Evolutionary conservation across 192 early-diverging fungal species (phyloP).

Genomic region (Obelidium mucronatum): DNA sequence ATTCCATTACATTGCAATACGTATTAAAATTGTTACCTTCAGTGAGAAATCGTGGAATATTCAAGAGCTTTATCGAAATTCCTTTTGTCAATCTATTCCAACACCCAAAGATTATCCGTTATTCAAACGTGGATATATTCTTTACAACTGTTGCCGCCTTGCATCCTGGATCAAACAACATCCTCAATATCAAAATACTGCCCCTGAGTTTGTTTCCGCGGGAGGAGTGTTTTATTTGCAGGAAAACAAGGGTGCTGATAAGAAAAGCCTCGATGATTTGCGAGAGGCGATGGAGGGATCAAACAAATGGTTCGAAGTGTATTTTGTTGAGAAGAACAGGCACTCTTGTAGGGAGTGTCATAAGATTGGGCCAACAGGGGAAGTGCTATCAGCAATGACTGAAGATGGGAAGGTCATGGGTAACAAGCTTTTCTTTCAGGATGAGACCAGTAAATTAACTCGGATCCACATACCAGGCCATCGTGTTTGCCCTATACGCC

Average conservation of each 20-base stretch:
- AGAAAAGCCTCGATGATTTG: neutral
- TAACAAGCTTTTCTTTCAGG: too few relatives aligned
- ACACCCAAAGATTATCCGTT: neutral
- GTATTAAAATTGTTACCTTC: neutral
- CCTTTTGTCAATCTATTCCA: neutral
- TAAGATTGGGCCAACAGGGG: neutral
- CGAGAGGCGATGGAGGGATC: neutral
- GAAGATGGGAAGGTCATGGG: neutral
- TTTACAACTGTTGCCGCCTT: neutral
- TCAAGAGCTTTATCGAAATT: neutral
- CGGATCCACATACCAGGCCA: neutral
- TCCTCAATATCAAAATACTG: neutral
- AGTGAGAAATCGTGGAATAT: neutral
- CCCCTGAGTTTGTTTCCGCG: neutral
- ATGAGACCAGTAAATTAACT: neutral
- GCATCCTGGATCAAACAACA: neutral
- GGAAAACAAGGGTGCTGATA: neutral
- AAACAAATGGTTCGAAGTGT: neutral
- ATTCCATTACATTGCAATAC: neutral
- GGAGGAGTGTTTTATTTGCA: neutral
- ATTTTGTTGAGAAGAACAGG: neutral
- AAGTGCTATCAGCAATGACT: neutral
- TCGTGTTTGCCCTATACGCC: neutral
- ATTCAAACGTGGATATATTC: neutral
- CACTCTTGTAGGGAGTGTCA: neutral